Conservation (phyloP, 2,329 filamentous ascomycete genomes). For the Sclerotinia nivalis region DNA sequence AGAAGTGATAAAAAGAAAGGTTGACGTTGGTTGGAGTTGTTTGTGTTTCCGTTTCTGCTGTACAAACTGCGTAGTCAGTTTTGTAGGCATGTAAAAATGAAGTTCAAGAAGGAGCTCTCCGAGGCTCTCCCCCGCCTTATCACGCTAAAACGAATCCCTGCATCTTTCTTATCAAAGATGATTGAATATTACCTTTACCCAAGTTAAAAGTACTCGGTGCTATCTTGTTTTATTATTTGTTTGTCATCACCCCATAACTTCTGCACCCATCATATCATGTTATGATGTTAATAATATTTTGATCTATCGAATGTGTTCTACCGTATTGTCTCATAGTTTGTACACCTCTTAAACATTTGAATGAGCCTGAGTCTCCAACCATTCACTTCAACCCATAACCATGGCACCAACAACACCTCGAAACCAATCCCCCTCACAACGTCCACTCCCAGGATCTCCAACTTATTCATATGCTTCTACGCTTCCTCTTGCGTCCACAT, state of each 20-base stretch:
- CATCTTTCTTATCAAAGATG: constrained; percentile 19
- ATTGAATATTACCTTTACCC: constrained; percentile 2
- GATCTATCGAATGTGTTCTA: neutral
- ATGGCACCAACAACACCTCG: constrained; percentile 31
- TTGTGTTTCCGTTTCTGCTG: neutral
- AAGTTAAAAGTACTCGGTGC: neutral
- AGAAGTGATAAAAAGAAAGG: neutral
- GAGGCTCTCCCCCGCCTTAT: constrained; percentile 6
- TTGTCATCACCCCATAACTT: constrained; percentile 8
- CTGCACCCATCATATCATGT: neutral
- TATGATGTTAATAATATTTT: neutral
- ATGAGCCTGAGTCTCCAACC: neutral
- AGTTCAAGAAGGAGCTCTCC: neutral
- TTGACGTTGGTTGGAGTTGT: neutral
- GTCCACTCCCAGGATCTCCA: constrained; percentile 62
- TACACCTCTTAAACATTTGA: neutral
- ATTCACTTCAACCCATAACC: constrained; percentile 8
- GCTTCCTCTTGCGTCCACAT: constrained; percentile 56
- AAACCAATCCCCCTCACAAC: constrained; percentile 53
- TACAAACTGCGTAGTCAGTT: no score
- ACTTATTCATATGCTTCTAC: constrained; percentile 65
- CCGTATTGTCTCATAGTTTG: neutral
- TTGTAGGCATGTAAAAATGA: no score
- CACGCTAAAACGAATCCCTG: neutral
- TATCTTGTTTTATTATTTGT: neutral